These are phyloP conservation scores for Dacryopinax primogenitus DNA, from an alignment of 768 basidiomycete genomes.

Conservation along the genomic window DNA sequence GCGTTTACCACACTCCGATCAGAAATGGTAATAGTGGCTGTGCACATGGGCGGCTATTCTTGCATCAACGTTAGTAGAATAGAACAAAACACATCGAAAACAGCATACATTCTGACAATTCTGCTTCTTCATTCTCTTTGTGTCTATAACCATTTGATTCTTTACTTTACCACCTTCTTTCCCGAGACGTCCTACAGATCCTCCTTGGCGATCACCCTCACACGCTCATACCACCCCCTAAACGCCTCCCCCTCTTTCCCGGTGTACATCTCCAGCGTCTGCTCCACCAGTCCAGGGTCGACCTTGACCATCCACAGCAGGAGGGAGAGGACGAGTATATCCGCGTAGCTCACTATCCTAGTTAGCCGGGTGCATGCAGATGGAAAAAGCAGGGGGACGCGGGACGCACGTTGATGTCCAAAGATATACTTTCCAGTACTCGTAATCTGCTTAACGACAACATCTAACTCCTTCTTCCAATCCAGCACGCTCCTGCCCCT, in stretches of 20 bases:
- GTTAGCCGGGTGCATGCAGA: background rate
- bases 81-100: too few species aligned
- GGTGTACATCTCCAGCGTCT: background rate
- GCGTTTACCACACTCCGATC: too few species aligned
- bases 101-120: too few species aligned
- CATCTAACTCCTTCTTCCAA: background rate
- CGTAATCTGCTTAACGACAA: background rate
- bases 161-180: too few species aligned
- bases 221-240: background rate
- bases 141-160: too few species aligned
- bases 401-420: background rate
- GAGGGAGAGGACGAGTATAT: background rate
- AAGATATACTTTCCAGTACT: background rate
- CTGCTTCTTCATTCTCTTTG: too few species aligned
- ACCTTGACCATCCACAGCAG: conserved; percentile 4
- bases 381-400: background rate
- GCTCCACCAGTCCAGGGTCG: background rate
- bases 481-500: background rate
- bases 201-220: background rate
- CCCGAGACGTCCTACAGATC: background rate
- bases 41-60: too few species aligned
- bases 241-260: background rate
- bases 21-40: too few species aligned
- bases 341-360: background rate
- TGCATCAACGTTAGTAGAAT: too few species aligned